Percentiles rank a stretch among this genome's conserved stretches.
phyloP scores from a whole-genome alignment of 352 stramenopile genomes.

The Nothophytophthora sp. region DNA sequence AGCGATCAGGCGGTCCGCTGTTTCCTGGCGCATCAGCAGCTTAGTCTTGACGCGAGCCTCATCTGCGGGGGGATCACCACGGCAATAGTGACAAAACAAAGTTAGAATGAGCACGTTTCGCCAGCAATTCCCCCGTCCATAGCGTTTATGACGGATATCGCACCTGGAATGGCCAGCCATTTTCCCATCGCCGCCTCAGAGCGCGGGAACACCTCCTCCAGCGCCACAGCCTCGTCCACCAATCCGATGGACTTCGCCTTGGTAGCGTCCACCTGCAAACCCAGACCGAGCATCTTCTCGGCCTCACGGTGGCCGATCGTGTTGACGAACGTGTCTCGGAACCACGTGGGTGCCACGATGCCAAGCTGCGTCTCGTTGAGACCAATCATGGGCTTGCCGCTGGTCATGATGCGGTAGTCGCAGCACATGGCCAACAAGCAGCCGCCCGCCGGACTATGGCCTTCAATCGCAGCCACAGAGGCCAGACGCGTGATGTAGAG shows the following conservation, averaged over 20 bases:
- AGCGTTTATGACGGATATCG: too few relatives aligned
- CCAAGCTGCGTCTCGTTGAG: slow-evolving; percentile 95
- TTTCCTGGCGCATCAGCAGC: slow-evolving; percentile 74
- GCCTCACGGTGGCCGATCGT: slow-evolving; percentile 82
- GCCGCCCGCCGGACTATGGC: slow-evolving; percentile 91
- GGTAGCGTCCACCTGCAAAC: slow-evolving; percentile 73
- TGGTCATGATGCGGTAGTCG: slow-evolving; percentile 94
- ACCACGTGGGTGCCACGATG: slow-evolving; percentile 88
- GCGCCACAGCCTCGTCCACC: slow-evolving; percentile 71
- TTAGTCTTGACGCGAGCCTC: slow-evolving; percentile 76
- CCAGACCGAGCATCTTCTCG: slow-evolving; percentile 85
- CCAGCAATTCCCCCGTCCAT: neutral
- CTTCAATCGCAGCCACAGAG: slow-evolving; percentile 90
- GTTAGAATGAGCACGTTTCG: too few relatives aligned
- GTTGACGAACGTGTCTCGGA: slow-evolving; percentile 83
- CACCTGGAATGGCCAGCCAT: slow-evolving; percentile 86
- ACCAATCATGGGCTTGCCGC: slow-evolving; percentile 86
- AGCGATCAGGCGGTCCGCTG: slow-evolving; percentile 53
- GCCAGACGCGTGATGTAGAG: slow-evolving; percentile 92
- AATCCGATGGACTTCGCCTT: slow-evolving; percentile 78
- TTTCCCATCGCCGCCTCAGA: slow-evolving; percentile 64
- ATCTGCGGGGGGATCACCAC: too few relatives aligned
- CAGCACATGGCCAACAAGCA: slow-evolving; percentile 95
- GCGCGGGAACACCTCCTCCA: slow-evolving; percentile 79
- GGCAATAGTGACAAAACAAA: too few relatives aligned